Evolutionary conservation across 2,329 filamentous ascomycete species (phyloP).

Genomic region (Diplodia intermedia): DNA sequence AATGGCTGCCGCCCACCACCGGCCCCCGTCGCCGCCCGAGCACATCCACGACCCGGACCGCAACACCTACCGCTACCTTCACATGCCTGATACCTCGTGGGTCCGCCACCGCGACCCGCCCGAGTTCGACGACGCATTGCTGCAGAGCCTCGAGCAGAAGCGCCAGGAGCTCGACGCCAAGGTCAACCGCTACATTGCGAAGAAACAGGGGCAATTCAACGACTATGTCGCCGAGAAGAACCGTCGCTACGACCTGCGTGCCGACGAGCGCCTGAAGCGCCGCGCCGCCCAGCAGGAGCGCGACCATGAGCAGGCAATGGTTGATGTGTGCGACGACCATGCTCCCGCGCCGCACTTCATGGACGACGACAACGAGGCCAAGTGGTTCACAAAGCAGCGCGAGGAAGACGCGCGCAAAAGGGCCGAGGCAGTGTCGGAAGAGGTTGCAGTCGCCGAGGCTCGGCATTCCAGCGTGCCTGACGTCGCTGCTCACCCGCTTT

Average conservation of each 20-base stretch:
- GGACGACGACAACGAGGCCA: slow-evolving; percentile 22
- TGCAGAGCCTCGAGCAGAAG: slow-evolving; percentile 32
- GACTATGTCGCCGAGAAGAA: slow-evolving; percentile 32
- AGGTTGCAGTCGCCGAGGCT: slow-evolving; percentile 21
- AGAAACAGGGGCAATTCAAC: slow-evolving; percentile 33
- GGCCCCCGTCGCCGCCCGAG: slow-evolving; percentile 18
- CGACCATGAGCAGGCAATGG: slow-evolving; percentile 14
- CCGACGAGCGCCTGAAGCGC: slow-evolving; percentile 30
- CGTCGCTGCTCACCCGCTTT: background rate
- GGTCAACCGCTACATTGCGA: slow-evolving; percentile 31
- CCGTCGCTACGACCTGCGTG: slow-evolving; percentile 28
- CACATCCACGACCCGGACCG: slow-evolving; percentile 30
- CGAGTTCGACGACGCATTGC: slow-evolving; percentile 32
- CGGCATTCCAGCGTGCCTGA: background rate
- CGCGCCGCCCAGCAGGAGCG: slow-evolving; percentile 24
- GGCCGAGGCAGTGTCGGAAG: slow-evolving; percentile 27
- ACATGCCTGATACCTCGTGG: slow-evolving; percentile 29
- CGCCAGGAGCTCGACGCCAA: slow-evolving; percentile 33
- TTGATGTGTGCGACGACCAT: background rate
- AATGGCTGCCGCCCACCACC: slow-evolving; percentile 23
- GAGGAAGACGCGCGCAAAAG: slow-evolving; percentile 29
- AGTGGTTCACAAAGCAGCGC: slow-evolving; percentile 30
- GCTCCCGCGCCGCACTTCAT: background rate
- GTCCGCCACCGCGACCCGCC: slow-evolving; percentile 27
- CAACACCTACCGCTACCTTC: slow-evolving; percentile 28